Evolutionary conservation across 192 early-diverging fungal species (phyloP), one percentile per base, ranked within the genome.

Genomic region (Rhizoclosmatium globosum): DNA sequence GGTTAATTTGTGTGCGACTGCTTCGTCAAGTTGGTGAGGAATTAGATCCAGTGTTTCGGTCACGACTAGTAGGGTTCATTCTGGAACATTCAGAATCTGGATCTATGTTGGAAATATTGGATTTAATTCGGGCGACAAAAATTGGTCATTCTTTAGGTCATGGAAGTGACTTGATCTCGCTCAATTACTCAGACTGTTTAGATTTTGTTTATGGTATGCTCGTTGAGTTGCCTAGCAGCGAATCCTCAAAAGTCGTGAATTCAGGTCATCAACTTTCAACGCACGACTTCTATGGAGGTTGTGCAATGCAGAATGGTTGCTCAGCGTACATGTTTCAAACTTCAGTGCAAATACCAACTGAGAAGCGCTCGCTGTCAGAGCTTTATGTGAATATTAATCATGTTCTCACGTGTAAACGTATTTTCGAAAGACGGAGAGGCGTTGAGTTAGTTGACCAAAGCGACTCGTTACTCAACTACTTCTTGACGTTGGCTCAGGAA

Each of bases 1-100:
- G 84, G 59, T 41, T 64, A 9, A 57, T 80, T 42, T 82, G 81
- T 61, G 60, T 85, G 21, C 44, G 70, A 4, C 38, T 85, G 0
- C 13, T 78, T 4, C 56, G 65, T 4, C 56, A 70, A 48, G 68
- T 21, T 21, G 64, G 65, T 11, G 65, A 57, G 15, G 42, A 15
- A 38, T 43, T 71, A 2, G 59, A 61, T n/a, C 11, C 19, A n/a
- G 64, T 15, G 1, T 76, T 76, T 43, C 64, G 23, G 65, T 7
- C 53, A 46, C 56, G 65, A 15, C 41, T 80, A 7, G 42, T 80
- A 7, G 69, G 68, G 42, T 80, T 80, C 65, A 9, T 65, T 39
- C 46, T 80, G 62, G 79, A 80, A 41, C 62, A 42, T 2, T 75
- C 64, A 39, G 79, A 80, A 43, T 64, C 79, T 47, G 42, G 48